Conservation (phyloP, 768 basidiomycete genomes). For the Holtermannia corniformis region DNA sequence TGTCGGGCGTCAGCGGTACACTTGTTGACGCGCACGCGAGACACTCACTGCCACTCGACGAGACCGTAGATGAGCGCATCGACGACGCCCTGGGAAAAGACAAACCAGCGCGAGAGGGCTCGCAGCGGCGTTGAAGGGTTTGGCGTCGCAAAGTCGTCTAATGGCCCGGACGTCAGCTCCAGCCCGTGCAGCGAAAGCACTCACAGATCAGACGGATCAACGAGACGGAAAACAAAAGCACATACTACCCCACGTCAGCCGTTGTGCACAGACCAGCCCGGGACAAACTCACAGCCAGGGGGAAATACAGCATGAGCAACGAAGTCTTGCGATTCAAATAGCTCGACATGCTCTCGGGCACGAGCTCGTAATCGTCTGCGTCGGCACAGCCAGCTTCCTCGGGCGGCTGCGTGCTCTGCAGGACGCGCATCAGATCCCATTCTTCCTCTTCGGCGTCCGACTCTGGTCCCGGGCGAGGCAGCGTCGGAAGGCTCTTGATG, state of each 20-base stretch:
- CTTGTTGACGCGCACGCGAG: neutral
- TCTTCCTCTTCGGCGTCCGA: slow-evolving; percentile 17
- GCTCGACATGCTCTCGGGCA: slow-evolving; percentile 37
- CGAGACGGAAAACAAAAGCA: slow-evolving; percentile 40
- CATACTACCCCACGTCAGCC: slow-evolving; percentile 20
- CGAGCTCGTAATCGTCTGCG: slow-evolving; percentile 24
- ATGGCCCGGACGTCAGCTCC: slow-evolving; percentile 3
- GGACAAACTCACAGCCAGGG: slow-evolving; percentile 32
- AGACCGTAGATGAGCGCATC: slow-evolving; percentile 42
- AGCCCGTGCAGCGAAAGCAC: slow-evolving; percentile 3
- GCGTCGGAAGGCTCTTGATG: neutral
- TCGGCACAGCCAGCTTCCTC: neutral
- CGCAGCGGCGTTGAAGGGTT: slow-evolving; percentile 22
- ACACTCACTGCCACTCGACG: slow-evolving; percentile 41
- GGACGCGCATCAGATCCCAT: slow-evolving; percentile 28
- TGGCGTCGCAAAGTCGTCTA: slow-evolving; percentile 27
- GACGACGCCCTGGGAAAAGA: slow-evolving; percentile 39
- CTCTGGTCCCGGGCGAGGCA: neutral
- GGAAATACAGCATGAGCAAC: slow-evolving; percentile 41
- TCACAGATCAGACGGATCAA: slow-evolving; percentile 39
- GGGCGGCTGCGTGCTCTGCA: slow-evolving; percentile 14
- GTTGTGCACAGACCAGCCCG: neutral
- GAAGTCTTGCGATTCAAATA: slow-evolving; percentile 43
- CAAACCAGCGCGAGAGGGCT: slow-evolving; percentile 41
- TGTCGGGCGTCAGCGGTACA: slow-evolving; percentile 2